A percentile compares a stretch with the other conserved stretches of the same genome.
Conservation (phyloP, 768 basidiomycete species). For the Pleurotus ostreatus region DNA sequence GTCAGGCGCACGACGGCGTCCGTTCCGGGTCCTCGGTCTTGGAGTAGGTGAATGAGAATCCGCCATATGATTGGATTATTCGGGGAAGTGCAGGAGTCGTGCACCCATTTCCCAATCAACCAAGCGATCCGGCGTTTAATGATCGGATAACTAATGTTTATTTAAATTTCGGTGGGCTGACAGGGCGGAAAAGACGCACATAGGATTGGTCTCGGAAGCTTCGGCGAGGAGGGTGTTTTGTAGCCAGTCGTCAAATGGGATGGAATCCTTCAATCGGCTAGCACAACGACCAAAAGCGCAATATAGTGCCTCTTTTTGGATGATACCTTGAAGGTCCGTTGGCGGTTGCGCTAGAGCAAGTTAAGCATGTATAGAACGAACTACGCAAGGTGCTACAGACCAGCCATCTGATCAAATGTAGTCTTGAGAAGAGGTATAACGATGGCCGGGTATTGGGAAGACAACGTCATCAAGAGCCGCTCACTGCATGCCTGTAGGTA, state of each 20-base stretch:
- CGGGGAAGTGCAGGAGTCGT: conserved; percentile 57
- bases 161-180: conserved; percentile 2
- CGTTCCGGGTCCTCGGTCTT: conserved; percentile 62
- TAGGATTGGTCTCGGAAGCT: conserved; percentile 53
- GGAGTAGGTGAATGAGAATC: conserved; percentile 71
- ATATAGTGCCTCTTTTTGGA: conserved; percentile 85
- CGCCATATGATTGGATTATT: conserved; percentile 74
- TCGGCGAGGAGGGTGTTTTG: conserved; percentile 55
- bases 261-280: conserved; percentile 49
- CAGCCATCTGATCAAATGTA: conserved; percentile 56
- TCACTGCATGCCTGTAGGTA: conserved; percentile 80
- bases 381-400: conserved; percentile 33
- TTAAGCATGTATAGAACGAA: conserved; percentile 3
- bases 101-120: conserved; percentile 88
- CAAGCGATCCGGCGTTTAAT: conserved; percentile 95
- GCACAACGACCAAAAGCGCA: conserved; percentile 88
- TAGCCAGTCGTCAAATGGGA: conserved; percentile 73
- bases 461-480: conserved; percentile 81
- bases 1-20: conserved; percentile 87
- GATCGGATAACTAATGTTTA: conserved; percentile 67
- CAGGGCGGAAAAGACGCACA: conserved; percentile 32
- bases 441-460: conserved; percentile 62
- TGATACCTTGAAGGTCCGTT: conserved; percentile 49
- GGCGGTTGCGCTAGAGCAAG: conserved; percentile 37
- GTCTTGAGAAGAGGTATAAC: conserved; percentile 63